phyloP scores from a whole-genome alignment of 768 basidiomycete genomes.

The Kwoniella sp. region DNA sequence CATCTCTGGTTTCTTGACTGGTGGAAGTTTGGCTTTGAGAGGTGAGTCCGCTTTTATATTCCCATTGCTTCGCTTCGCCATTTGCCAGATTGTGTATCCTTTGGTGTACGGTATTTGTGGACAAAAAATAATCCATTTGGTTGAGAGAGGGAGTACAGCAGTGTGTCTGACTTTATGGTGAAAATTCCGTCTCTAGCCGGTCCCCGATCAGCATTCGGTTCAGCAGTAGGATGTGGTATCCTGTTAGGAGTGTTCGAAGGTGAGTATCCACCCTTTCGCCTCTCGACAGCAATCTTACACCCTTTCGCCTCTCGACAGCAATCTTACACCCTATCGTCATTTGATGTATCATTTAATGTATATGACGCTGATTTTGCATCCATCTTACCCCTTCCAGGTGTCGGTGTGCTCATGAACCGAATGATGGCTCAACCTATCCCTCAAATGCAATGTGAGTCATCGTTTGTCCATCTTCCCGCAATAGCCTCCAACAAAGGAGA shows the following conservation, averaged over 20 bases:
- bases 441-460: slow-evolving; percentile 49
- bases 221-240: slow-evolving; percentile 95
- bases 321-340: no score
- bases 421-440: slow-evolving; percentile 64
- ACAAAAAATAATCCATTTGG: no score
- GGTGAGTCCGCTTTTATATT: slow-evolving; percentile 63
- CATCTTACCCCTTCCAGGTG: slow-evolving; percentile 75
- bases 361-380: slow-evolving; percentile 3
- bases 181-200: no score
- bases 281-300: neutral
- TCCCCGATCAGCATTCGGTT: slow-evolving; percentile 82
- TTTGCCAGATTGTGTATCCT: no score
- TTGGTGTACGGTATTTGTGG: no score
- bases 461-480: neutral
- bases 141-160: no score
- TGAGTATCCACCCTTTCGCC: slow-evolving; percentile 13
- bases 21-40: slow-evolving; percentile 89
- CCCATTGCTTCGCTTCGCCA: neutral
- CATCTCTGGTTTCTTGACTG: slow-evolving; percentile 96
- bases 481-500: no score
- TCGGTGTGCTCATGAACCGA: slow-evolving; percentile 86
- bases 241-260: slow-evolving; percentile 68
- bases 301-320: neutral
- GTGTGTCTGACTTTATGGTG: no score
- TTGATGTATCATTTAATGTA: no score